phyloP scores from a whole-genome alignment of 768 basidiomycete species.

The Termitomyces eurrhizus region DNA sequence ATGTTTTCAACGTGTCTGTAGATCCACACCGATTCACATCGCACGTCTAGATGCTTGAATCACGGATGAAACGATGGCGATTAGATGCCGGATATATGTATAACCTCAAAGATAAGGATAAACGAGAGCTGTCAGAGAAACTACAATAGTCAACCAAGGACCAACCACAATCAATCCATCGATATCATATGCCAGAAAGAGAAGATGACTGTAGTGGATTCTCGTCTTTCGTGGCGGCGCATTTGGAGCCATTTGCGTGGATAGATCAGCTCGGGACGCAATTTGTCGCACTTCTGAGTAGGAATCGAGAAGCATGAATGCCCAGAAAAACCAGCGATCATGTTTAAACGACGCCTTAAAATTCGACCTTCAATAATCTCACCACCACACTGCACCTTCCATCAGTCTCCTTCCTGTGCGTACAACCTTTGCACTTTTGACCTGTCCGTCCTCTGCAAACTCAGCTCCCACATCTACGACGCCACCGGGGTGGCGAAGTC shows the following conservation, averaged over 20 bases:
- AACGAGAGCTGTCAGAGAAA: background rate
- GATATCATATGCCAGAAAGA: background rate
- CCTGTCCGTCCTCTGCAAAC: slow-evolving; percentile 39
- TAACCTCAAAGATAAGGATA: background rate
- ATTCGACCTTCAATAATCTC: slow-evolving; percentile 11
- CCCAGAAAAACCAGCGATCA: background rate
- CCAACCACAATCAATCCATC: background rate
- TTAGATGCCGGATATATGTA: background rate
- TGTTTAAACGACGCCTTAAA: slow-evolving; percentile 2
- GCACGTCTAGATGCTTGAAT: background rate
- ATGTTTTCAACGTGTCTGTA: background rate
- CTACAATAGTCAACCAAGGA: background rate
- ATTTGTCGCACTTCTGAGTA: slow-evolving; percentile 1
- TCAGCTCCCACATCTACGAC: slow-evolving; percentile 64
- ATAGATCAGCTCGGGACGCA: slow-evolving; percentile 1
- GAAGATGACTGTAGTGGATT: background rate
- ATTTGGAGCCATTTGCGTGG: background rate
- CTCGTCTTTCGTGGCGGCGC: background rate
- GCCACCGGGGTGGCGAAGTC: slow-evolving; percentile 64
- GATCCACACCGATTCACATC: background rate
- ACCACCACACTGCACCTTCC: slow-evolving; percentile 70
- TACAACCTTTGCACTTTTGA: slow-evolving; percentile 58
- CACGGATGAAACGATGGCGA: background rate
- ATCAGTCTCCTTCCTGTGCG: slow-evolving; percentile 69
- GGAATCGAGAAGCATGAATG: background rate